phyloP scores from a whole-genome alignment of 2,329 filamentous ascomycete species.

The Paracoccidioides lutzii region DNA sequence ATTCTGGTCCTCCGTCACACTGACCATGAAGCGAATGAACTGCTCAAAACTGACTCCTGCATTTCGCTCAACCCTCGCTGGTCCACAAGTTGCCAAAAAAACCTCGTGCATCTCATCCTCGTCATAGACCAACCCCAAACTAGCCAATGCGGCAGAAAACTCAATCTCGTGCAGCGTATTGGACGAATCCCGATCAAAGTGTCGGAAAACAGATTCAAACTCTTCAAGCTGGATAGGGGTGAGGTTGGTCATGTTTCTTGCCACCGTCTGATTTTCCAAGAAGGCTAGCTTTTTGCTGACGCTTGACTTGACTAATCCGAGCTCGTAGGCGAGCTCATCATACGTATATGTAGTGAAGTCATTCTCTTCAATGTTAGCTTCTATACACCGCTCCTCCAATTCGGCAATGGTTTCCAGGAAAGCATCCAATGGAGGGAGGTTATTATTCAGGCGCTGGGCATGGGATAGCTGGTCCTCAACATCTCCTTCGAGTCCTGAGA shows the following conservation, averaged over 20 bases:
- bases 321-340: constrained; percentile 88
- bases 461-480: constrained; percentile 88
- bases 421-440: constrained; percentile 74
- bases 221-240: constrained; percentile 97
- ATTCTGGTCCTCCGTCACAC: constrained; percentile 97
- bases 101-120: constrained; percentile 97
- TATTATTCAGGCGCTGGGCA: constrained; percentile 72
- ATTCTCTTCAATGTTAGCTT: constrained; percentile 98
- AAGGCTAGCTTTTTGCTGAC: constrained; percentile 95
- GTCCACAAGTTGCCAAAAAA: constrained; percentile 70
- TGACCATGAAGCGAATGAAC: constrained; percentile 99
- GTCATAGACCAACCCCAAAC: constrained; percentile 86
- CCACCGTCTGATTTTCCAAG: constrained; percentile 96
- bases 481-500: constrained; percentile 93
- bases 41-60: constrained; percentile 85
- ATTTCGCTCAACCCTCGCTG: constrained; percentile 43
- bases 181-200: constrained; percentile 87
- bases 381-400: constrained; percentile 76
- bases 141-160: constrained; percentile 91
- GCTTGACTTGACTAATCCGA: constrained; percentile 77
- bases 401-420: constrained; percentile 79
- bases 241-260: constrained; percentile 95
- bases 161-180: constrained; percentile 88
- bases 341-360: constrained; percentile 99
- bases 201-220: constrained; percentile 94